A percentile compares a stretch with the other conserved stretches of the same genome.
Conservation (phyloP, 2,329 filamentous ascomycete genomes). For the Pestalotiopsis sp. region DNA sequence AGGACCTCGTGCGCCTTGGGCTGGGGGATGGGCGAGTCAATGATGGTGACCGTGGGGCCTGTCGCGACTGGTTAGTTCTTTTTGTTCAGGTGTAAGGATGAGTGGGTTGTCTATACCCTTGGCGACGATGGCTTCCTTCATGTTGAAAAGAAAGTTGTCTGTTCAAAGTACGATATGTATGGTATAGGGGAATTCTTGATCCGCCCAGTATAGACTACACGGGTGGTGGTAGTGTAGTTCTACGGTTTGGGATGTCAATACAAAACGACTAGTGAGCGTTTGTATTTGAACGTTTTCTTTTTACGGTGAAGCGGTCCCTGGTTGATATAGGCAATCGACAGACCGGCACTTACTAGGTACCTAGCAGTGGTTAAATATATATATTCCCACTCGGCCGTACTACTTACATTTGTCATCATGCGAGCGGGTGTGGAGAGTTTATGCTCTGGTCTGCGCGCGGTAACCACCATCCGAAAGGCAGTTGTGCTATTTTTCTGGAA, state of each 20-base stretch:
- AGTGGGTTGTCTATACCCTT: slow-evolving; percentile 20
- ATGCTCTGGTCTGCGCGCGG: not conserved
- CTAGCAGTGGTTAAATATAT: not conserved
- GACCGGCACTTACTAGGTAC: no score
- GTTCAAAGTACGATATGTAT: not conserved
- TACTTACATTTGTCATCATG: not conserved
- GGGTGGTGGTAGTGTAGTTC: not conserved
- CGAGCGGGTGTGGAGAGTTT: not conserved
- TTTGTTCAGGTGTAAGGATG: not conserved
- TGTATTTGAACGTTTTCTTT: no score
- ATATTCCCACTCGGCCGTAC: not conserved
- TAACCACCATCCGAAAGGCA: not conserved
- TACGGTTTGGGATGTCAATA: not conserved
- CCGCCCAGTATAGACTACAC: not conserved
- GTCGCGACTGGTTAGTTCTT: not conserved
- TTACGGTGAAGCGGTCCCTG: not conserved
- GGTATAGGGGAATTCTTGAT: not conserved
- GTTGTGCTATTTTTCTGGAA: not conserved
- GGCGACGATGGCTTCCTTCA: slow-evolving; percentile 34
- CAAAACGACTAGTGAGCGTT: no score
- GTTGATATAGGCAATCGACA: not conserved
- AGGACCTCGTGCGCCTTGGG: slow-evolving; percentile 41
- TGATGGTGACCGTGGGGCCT: slow-evolving; percentile 38
- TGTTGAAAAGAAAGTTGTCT: slow-evolving; percentile 12
- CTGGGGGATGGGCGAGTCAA: slow-evolving; percentile 42